Conservation (phyloP, 2,329 filamentous ascomycete genomes). For the Colletotrichum sp. region DNA sequence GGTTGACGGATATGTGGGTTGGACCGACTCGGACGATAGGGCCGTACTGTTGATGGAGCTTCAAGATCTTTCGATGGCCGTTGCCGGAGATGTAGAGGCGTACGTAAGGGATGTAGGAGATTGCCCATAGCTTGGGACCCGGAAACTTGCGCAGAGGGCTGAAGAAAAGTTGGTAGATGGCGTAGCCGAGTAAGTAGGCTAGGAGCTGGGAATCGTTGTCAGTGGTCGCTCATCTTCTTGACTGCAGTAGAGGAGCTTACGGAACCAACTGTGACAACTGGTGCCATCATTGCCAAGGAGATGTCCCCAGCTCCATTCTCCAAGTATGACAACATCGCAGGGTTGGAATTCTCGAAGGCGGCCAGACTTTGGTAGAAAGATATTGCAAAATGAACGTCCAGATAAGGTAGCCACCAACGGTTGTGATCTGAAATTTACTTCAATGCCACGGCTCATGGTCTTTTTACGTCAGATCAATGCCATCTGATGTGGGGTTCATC, state of each 20-base stretch:
- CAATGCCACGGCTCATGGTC: neutral
- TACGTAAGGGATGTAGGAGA: neutral
- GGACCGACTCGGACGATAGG: constrained; percentile 51
- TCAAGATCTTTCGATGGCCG: constrained; percentile 27
- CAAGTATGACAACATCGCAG: neutral
- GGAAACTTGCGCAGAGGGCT: constrained; percentile 6
- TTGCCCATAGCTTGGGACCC: constrained; percentile 14
- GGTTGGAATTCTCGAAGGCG: neutral
- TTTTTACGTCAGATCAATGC: neutral
- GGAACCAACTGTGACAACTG: neutral
- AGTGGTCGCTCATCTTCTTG: neutral
- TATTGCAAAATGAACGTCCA: neutral
- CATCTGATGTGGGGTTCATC: neutral
- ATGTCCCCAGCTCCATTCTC: neutral
- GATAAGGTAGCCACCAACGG: neutral
- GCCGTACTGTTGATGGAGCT: constrained; percentile 45
- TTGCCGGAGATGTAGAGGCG: neutral
- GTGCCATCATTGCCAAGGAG: neutral
- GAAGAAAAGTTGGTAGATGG: neutral
- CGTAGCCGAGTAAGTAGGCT: neutral
- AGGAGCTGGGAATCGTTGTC: neutral
- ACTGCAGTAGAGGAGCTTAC: neutral
- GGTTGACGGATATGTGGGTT: constrained; percentile 49
- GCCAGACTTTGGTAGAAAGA: neutral
- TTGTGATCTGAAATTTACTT: neutral